Evolutionary conservation across 352 stramenopile genomes (phyloP).

Genomic region (Aphanomyces euteiches): DNA sequence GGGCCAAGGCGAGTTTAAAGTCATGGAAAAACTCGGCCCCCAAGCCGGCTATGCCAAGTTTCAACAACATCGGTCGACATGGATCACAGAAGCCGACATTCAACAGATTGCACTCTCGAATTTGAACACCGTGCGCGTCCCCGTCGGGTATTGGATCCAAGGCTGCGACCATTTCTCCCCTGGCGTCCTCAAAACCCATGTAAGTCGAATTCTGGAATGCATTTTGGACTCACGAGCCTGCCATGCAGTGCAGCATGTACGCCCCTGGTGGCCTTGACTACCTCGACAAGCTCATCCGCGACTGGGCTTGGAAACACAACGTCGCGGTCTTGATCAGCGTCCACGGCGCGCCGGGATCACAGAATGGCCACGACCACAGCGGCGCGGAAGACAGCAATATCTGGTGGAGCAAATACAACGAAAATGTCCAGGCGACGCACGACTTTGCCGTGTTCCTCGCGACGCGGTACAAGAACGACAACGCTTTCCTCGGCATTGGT

Average conservation of each 20-base stretch:
- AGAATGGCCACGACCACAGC: conserved; percentile 39
- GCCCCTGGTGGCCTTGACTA: conserved; percentile 40
- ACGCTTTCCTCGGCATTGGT: conserved; percentile 39
- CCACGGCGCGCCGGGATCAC: conserved; percentile 51
- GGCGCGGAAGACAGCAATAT: conserved; percentile 17
- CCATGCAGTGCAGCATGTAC: conserved; percentile 40
- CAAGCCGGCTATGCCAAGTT: conserved; percentile 31
- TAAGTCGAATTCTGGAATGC: not conserved
- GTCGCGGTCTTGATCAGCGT: conserved; percentile 51
- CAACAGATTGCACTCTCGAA: conserved; percentile 32
- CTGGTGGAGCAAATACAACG: conserved; percentile 33
- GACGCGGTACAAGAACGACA: conserved; percentile 30
- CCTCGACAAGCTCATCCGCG: conserved; percentile 48
- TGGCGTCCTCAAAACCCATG: not conserved
- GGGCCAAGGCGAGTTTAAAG: conserved; percentile 33
- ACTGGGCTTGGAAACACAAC: conserved; percentile 50
- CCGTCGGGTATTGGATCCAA: conserved; percentile 49
- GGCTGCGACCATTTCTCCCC: conserved; percentile 1
- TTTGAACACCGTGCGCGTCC: conserved; percentile 48
- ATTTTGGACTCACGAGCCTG: not conserved
- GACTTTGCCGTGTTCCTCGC: conserved; percentile 35
- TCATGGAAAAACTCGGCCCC: conserved; percentile 35
- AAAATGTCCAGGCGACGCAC: conserved; percentile 34
- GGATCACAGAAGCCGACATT: conserved; percentile 36
- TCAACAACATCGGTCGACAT: conserved; percentile 34